These are phyloP conservation scores for Heritiera fomes DNA, from an alignment of 345 rosid species.

Conservation along the genomic window DNA sequence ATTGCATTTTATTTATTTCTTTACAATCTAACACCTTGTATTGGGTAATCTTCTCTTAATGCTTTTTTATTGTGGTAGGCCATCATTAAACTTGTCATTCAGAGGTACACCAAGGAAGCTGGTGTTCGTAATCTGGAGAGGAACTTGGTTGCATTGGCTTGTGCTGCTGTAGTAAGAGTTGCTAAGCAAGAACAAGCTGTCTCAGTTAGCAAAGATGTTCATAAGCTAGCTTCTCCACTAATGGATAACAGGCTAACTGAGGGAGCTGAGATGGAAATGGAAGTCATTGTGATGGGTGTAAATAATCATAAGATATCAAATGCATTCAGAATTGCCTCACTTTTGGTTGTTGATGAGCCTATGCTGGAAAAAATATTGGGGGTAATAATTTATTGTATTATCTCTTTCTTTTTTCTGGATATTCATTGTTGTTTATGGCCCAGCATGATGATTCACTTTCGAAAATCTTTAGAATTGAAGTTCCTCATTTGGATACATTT, in stretches of 20 bases:
- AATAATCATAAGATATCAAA: slow-evolving; percentile 71
- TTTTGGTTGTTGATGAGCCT: slow-evolving; percentile 80
- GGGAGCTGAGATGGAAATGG: slow-evolving; percentile 98
- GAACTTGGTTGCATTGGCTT: slow-evolving; percentile 90
- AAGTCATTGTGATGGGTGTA: slow-evolving; percentile 87
- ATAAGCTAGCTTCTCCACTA: slow-evolving; percentile 69
- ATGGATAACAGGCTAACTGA: slow-evolving; percentile 81
- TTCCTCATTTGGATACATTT: background rate
- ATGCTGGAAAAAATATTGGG: slow-evolving; percentile 94
- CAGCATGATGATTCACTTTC: background rate
- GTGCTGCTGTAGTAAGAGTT: slow-evolving; percentile 94
- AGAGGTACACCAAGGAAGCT: slow-evolving; percentile 95
- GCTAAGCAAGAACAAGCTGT: slow-evolving; percentile 81
- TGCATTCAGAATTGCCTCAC: slow-evolving; percentile 64
- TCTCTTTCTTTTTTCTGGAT: background rate
- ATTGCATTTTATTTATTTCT: background rate
- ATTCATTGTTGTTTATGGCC: background rate
- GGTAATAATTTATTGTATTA: slow-evolving; percentile 45
- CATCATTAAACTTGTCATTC: slow-evolving; percentile 80
- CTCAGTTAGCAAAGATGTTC: slow-evolving; percentile 78
- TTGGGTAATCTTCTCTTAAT: background rate
- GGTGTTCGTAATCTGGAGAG: slow-evolving; percentile 94
- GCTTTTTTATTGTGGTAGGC: slow-evolving; percentile 42
- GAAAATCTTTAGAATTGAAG: background rate
- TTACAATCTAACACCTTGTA: slow-evolving; percentile 1